A percentile compares a stretch with the other conserved stretches of the same genome.
Evolutionary conservation across 2,329 filamentous ascomycete genomes (phyloP).

Genomic region (Eurotiales sp.): DNA sequence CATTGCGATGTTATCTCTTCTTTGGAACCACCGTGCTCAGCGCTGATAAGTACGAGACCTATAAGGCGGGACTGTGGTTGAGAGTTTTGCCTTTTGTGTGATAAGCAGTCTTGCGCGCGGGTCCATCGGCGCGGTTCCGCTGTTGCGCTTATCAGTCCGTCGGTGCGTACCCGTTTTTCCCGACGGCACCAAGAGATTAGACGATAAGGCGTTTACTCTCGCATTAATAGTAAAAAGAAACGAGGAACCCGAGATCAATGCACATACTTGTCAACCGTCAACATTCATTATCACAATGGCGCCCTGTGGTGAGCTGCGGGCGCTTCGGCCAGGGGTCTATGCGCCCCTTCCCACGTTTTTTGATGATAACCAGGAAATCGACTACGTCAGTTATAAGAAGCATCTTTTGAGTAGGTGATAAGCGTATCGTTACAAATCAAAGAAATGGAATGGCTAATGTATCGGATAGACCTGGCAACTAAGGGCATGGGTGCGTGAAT

Average conservation of each 20-base stretch:
- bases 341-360: conserved; percentile 20
- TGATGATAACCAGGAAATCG: conserved; percentile 21
- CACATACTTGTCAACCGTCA: too few species aligned
- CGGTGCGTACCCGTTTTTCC: not conserved
- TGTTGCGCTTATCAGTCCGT: conserved; percentile 13
- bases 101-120: conserved; percentile 17
- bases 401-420: conserved; percentile 20
- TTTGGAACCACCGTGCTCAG: not conserved
- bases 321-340: conserved; percentile 18
- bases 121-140: conserved; percentile 16
- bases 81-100: conserved; percentile 12
- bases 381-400: conserved; percentile 21
- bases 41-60: not conserved
- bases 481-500: conserved; percentile 8
- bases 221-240: too few species aligned
- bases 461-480: not conserved
- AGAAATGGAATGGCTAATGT: not conserved
- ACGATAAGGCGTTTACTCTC: too few species aligned
- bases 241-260: too few species aligned
- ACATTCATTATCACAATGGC: conserved; percentile 10
- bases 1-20: not conserved
- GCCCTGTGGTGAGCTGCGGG: not conserved
- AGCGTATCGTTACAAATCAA: not conserved
- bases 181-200: not conserved
- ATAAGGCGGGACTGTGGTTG: conserved; percentile 1